Conservation (phyloP, 2,329 filamentous ascomycete genomes). For the Metarhizium sp. region DNA sequence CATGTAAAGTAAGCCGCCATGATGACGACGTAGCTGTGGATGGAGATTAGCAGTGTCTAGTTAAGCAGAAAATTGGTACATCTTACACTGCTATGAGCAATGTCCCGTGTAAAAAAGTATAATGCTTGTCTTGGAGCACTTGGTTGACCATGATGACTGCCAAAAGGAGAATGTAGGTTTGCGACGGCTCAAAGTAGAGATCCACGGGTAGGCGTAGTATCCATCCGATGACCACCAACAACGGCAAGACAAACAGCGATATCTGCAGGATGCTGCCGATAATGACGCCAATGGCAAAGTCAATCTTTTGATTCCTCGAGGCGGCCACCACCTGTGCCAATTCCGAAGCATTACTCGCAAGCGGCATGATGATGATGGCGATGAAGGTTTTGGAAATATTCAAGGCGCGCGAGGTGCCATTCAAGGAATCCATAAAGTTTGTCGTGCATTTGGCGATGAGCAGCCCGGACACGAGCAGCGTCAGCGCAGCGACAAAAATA, state of each 20-base stretch:
- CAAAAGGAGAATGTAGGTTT: constrained; percentile 10
- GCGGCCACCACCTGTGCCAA: constrained; percentile 9
- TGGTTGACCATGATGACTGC: constrained; percentile 10
- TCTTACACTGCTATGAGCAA: constrained; percentile 10
- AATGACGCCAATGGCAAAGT: constrained; percentile 11
- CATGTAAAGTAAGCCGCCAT: constrained; percentile 4
- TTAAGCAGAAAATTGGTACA: too few relatives aligned
- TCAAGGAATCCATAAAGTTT: constrained; percentile 7
- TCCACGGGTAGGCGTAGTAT: constrained; percentile 5
- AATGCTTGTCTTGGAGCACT: constrained; percentile 9
- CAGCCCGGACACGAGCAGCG: constrained; percentile 1
- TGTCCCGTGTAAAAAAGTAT: constrained; percentile 10
- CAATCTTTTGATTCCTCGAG: constrained; percentile 7
- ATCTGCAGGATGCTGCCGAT: constrained; percentile 11
- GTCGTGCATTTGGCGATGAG: constrained; percentile 8
- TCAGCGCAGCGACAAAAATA: background rate
- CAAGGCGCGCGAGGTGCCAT: constrained; percentile 4
- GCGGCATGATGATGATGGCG: constrained; percentile 8
- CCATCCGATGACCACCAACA: constrained; percentile 9
- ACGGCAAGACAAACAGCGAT: constrained; percentile 9
- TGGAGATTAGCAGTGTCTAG: background rate
- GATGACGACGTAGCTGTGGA: constrained; percentile 1
- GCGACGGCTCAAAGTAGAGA: constrained; percentile 10
- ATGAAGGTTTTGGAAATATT: constrained; percentile 9
- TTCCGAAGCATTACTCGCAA: constrained; percentile 10